Evolutionary conservation across 805 yeast species (phyloP).

Genomic region (Metschnikowia henanensis): DNA sequence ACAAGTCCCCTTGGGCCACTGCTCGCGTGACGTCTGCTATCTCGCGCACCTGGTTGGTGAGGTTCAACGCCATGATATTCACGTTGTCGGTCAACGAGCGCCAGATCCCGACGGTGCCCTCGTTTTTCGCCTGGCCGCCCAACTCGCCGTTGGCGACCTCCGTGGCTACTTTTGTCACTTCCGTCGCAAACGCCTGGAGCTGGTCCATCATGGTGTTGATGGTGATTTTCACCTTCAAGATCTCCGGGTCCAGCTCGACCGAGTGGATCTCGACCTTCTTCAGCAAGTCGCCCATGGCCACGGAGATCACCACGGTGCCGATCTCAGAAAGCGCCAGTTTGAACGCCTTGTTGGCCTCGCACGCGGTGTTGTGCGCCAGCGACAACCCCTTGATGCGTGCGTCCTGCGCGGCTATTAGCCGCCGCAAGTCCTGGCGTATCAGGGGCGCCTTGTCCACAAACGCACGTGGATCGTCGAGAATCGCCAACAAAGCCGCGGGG

Average conservation of each 20-base stretch:
- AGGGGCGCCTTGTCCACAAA: constrained; percentile 27
- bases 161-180: constrained; percentile 85
- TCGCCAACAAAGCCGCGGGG: constrained; percentile 30
- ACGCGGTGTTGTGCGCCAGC: constrained; percentile 35
- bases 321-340: constrained; percentile 74
- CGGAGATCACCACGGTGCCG: constrained; percentile 84
- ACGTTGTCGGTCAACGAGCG: constrained; percentile 80
- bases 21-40: constrained; percentile 89
- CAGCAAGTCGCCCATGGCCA: constrained; percentile 84
- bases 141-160: constrained; percentile 89
- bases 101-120: constrained; percentile 90
- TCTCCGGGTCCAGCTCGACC: constrained; percentile 75
- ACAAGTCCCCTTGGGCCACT: constrained; percentile 83
- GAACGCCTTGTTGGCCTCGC: constrained; percentile 65
- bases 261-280: constrained; percentile 76
- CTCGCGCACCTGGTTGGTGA: constrained; percentile 70
- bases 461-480: constrained; percentile 40
- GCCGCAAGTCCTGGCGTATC: constrained; percentile 32
- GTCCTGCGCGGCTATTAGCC: constrained; percentile 33
- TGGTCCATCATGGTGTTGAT: constrained; percentile 91
- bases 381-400: constrained; percentile 24
- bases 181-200: constrained; percentile 75
- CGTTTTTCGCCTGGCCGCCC: constrained; percentile 85
- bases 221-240: constrained; percentile 73
- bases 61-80: constrained; percentile 83